phyloP scores from a whole-genome alignment of 1,139 yeast genomes.

The Suhomyces panamericanus region DNA sequence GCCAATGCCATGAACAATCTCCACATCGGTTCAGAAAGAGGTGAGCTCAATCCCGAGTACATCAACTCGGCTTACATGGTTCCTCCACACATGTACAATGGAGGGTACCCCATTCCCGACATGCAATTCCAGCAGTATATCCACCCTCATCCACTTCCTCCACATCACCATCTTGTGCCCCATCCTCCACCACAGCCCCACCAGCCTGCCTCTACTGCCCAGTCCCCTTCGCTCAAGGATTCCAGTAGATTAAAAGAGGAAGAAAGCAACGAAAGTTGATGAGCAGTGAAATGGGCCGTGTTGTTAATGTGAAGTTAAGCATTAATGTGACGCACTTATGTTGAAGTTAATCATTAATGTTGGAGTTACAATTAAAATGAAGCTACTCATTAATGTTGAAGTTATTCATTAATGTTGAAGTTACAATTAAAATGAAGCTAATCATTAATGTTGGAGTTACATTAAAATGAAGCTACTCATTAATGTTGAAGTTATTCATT shows the following conservation, averaged over 20 bases:
- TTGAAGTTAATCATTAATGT: no score
- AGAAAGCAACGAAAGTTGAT: not conserved
- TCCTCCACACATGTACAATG: conserved; percentile 11
- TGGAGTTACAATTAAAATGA: no score
- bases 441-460: no score
- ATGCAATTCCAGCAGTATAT: conserved; percentile 14
- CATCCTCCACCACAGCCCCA: not conserved
- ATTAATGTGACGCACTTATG: no score
- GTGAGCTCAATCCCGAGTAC: conserved; percentile 7
- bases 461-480: no score
- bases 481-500: no score
- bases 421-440: no score
- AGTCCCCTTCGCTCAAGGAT: not conserved
- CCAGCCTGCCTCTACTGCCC: not conserved
- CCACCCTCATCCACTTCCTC: conserved; percentile 11
- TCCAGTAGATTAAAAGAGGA: not conserved
- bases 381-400: no score
- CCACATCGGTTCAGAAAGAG: conserved; percentile 10
- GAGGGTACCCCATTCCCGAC: conserved; percentile 14
- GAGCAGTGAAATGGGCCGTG: no score
- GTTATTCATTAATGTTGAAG: no score
- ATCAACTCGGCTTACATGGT: conserved; percentile 13
- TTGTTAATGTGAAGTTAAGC: no score
- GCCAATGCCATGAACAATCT: conserved; percentile 13
- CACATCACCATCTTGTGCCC: conserved; percentile 6